Evolutionary conservation across 2,329 filamentous ascomycete species (phyloP), one percentile per base, ranked within the genome.

Genomic region (Rutstroemia sydowiana): DNA sequence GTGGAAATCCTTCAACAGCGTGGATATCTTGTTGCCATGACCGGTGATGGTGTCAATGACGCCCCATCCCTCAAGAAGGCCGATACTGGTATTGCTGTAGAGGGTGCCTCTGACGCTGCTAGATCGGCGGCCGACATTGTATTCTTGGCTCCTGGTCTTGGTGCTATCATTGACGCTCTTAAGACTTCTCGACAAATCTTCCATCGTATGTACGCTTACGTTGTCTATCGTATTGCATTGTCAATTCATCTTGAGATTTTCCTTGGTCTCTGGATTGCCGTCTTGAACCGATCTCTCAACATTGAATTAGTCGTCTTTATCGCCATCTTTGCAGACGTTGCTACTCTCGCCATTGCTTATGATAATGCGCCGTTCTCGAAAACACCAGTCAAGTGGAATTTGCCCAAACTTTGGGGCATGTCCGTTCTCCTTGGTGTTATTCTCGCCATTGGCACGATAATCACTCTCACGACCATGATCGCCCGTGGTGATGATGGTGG

Each of bases 201-300:
- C 78, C 89, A 95, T 75, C 88, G 90, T 65, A 95, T 95, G 89
- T 93, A 95, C 74, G 87, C 89, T 55, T 95, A 95, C 75, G 88
- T 95, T 60, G 87, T 95, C 65, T 95, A 95, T 76, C 88, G 90
- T 79, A 95, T 95, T 66, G 89, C 90, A 45, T 75, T 95, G 65
- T 95, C 89, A 14, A 82, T 95, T 59, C 90, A 95, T 70, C 78
- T 95, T 66, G 88, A 93, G 73, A 87, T 95, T 68, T 95, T 90
- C 78, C 79, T 95, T 46, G 89, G 88, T 69, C 81, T 95, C 54
- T 95, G 89, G 88, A 93, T 95, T 63, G 87, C 86, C 63, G 91
- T 92, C 62, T 76, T 92, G 63, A 93, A 95, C 77, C 76, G 81
- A 56, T 87, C 82, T 55, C 78, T 95, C 58, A 90, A 95, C 75